phyloP scores from a whole-genome alignment of 2,329 filamentous ascomycete genomes.

The Ramichloridium luteum region DNA sequence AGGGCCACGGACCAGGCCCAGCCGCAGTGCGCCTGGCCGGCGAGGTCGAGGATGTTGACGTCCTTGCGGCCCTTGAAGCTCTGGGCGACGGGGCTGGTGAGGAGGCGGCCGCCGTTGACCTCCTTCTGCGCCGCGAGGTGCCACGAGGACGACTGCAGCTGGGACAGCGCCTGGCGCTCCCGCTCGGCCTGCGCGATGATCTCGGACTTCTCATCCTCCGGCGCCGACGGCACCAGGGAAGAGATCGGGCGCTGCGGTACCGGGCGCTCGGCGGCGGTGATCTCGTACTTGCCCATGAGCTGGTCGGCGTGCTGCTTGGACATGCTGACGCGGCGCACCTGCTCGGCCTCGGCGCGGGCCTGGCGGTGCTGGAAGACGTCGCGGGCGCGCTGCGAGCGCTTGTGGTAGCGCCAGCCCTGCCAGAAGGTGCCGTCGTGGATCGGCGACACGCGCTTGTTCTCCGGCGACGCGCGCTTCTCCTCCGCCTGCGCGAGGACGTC shows the following conservation, averaged over 20 bases:
- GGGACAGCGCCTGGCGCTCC: conserved; percentile 66
- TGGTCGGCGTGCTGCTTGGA: conserved; percentile 63
- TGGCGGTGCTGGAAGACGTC: conserved; percentile 80
- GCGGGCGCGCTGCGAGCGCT: conserved; percentile 46
- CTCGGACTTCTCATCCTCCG: conserved; percentile 27
- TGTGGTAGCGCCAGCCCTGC: conserved; percentile 52
- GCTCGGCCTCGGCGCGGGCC: conserved; percentile 76
- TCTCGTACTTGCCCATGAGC: conserved; percentile 72
- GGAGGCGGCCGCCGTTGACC: conserved; percentile 47
- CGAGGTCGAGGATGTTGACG: conserved; percentile 69
- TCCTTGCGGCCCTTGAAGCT: conserved; percentile 28
- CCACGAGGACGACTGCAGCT: conserved; percentile 51
- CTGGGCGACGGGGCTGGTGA: conserved; percentile 42
- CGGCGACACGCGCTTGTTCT: conserved; percentile 20
- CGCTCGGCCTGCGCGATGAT: conserved; percentile 44
- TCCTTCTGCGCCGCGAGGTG: conserved; percentile 49
- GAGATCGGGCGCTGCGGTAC: conserved; percentile 34
- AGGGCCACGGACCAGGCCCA: conserved; percentile 93
- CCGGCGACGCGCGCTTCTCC: conserved; percentile 12
- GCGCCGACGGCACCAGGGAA: conserved; percentile 27
- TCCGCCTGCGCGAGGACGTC: conserved; percentile 12
- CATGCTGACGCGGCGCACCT: conserved; percentile 67
- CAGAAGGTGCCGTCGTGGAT: conserved; percentile 54
- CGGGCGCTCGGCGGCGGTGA: conserved; percentile 41
- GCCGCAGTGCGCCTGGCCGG: conserved; percentile 71